Base-by-base conservation (phyloP, 306 rosid genomes). In the Astragalus glycyphyllos region DNA sequence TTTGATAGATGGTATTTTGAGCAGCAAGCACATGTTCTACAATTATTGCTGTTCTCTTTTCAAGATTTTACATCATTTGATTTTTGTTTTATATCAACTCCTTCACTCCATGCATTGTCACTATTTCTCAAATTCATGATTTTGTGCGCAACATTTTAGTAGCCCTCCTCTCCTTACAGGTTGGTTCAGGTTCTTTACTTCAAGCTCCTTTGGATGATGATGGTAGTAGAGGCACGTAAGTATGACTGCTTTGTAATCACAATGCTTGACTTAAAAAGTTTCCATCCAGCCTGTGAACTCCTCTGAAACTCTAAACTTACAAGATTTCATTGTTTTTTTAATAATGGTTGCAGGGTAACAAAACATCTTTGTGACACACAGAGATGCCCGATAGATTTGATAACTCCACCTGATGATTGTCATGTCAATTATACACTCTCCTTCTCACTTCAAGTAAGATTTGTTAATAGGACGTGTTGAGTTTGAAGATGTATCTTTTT, bases 381-480 rank as follows among this genome's bases (percentile, higher is more conserved):
- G 79, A 79, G 81, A 69, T 94, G 98, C 77, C 98, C 98, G 1
- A 71, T 78, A 65, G 97, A 94, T 86, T 80, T 94, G 82, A 87
- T 94, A 68, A 89, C 97, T 64, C 98, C 98, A 38, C 98, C 98
- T 57, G 98, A 94, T 11, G 98, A 94, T 73, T 94, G 98, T 84
- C 98, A 94, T 84, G 92, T 90, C 77, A 94, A 94, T 71, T 89
- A 90, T 77, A 90, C 98, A 7, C 97, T 88, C 42, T 87, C 98
- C 66, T 90, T 90, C 81, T 94, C 98, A 75, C 92, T 94, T 79
- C 98, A 94, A 77, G 98, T 94, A 90, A 89, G 97, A 62, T 79
- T 58, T 64, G 47, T 34, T 64, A 17, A 31, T 68, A 48, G 45
- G 7, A 34, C 62, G 11, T 32, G 34, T 37, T 16, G 46, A 23